Evolutionary conservation across 2,329 filamentous ascomycete genomes (phyloP), one percentile per base, ranked within the genome.

Genomic region (Trichophyton mentagrophytes): DNA sequence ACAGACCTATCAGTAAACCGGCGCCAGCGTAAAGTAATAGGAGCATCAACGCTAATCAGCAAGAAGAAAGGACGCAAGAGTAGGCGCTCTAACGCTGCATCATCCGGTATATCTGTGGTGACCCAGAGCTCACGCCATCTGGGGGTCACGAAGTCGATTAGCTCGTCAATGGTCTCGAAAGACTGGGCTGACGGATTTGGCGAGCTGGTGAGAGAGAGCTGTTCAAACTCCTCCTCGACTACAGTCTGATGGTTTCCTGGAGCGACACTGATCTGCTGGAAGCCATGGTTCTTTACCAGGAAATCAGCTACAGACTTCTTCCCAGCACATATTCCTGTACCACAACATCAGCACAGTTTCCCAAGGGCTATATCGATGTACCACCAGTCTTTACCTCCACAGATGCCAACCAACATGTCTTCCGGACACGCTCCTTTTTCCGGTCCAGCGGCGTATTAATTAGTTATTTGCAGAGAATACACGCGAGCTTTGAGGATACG

Each of bases 271-370:
- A 96, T 81, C 55, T 83, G 83, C 63, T 82, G 84, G 75, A 97
- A 99, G 63, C 83, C 85, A 73, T 96, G 88, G 65, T 91, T 83
- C 65, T 90, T 82, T 65, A 91, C 83, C 7, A 99, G 83, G 72
- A 95, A 96, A 60, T 89, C 83, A 61, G 90, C 90, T 65, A 97
- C 89, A 8, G 90, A 89, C 71, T 85, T 86, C 77, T 96, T 97
- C 69, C 93, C 93, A 57, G 92, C 86, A 77, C 91, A 97, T 68
- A 96, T 92, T 69, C 89, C 91, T 93, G 69, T 46, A 46, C 27
- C 22, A 9, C 13, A 38, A 30, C 20, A 55, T 62, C 55, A 61
- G 49, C 11, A n/a, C 13, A 17, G 20, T 55, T 30, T 57, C 4
- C 4, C 9, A 15, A 17, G 27, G 25, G 17, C 36, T 36, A 27